A percentile compares a stretch with the other conserved stretches of the same genome.
phyloP scores from a whole-genome alignment of 2,329 filamentous ascomycete genomes.

The Phialophora tarda region DNA sequence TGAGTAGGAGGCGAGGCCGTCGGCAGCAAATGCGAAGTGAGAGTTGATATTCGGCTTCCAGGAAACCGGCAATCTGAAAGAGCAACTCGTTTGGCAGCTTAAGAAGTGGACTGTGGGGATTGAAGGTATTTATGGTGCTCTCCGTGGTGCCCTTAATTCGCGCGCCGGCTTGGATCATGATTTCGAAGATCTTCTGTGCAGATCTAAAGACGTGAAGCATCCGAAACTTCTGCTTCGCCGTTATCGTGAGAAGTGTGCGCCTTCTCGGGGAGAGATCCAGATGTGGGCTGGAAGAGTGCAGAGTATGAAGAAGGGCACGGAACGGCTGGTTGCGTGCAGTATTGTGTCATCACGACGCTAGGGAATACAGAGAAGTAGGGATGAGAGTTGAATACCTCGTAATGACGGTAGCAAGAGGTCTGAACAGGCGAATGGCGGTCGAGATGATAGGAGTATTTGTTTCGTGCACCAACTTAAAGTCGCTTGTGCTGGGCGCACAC shows the following conservation, averaged over 20 bases:
- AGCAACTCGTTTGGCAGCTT: conserved; percentile 14
- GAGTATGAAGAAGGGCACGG: conserved; percentile 11
- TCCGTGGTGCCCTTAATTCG: conserved; percentile 19
- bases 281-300: conserved; percentile 18
- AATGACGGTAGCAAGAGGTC: conserved; percentile 6
- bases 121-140: conserved; percentile 9
- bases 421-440: conserved; percentile 6
- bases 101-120: conserved; percentile 11
- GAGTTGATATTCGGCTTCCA: conserved; percentile 12
- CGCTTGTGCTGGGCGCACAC: no score
- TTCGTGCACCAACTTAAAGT: no score
- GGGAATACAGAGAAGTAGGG: conserved; percentile 10
- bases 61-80: conserved; percentile 4
- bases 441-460: conserved; percentile 4
- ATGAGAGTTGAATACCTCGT: conserved; percentile 12
- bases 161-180: conserved; percentile 13
- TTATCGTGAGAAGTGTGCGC: conserved; percentile 18
- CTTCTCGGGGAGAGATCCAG: conserved; percentile 22
- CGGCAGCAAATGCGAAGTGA: conserved; percentile 14
- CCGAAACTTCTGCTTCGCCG: conserved; percentile 15
- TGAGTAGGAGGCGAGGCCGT: conserved; percentile 1
- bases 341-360: conserved; percentile 7
- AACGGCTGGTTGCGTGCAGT: conserved; percentile 10
- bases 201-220: conserved; percentile 20
- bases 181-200: conserved; percentile 20